phyloP scores from a whole-genome alignment of 768 basidiomycete species.

The Leccinum barrowsii region DNA sequence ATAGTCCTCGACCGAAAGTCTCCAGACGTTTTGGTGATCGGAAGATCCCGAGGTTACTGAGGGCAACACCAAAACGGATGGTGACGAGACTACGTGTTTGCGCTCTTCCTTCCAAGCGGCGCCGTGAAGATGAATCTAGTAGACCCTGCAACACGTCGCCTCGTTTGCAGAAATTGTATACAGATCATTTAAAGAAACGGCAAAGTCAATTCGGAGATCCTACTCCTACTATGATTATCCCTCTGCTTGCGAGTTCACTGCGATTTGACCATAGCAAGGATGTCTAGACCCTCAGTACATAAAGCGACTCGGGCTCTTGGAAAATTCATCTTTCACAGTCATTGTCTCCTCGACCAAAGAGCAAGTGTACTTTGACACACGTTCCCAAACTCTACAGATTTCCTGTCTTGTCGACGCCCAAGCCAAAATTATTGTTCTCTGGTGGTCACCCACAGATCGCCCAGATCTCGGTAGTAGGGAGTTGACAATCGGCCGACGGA shows the following conservation, averaged over 20 bases:
- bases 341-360: conserved; percentile 87
- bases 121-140: conserved; percentile 79
- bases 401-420: conserved; percentile 85
- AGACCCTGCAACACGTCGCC: conserved; percentile 82
- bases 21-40: no score
- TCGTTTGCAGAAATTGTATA: conserved; percentile 70
- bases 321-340: conserved; percentile 73
- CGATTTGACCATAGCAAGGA: conserved; percentile 80
- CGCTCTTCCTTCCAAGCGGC: conserved; percentile 70
- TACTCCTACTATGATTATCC: conserved; percentile 56
- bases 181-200: conserved; percentile 55
- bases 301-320: conserved; percentile 68
- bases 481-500: conserved; percentile 72
- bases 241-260: conserved; percentile 52
- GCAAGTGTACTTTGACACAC: conserved; percentile 74
- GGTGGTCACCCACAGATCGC: conserved; percentile 90
- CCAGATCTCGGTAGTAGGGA: conserved; percentile 95
- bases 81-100: no score
- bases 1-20: no score
- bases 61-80: no score
- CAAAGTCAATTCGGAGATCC: conserved; percentile 38
- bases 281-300: conserved; percentile 58
- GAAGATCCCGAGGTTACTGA: no score
- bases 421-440: conserved; percentile 84
- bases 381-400: conserved; percentile 75